A percentile compares a stretch with the other conserved stretches of the same genome.
These are phyloP conservation scores for Coniella vitis DNA, from an alignment of 2,329 filamentous ascomycete genomes.

Conservation along the genomic window DNA sequence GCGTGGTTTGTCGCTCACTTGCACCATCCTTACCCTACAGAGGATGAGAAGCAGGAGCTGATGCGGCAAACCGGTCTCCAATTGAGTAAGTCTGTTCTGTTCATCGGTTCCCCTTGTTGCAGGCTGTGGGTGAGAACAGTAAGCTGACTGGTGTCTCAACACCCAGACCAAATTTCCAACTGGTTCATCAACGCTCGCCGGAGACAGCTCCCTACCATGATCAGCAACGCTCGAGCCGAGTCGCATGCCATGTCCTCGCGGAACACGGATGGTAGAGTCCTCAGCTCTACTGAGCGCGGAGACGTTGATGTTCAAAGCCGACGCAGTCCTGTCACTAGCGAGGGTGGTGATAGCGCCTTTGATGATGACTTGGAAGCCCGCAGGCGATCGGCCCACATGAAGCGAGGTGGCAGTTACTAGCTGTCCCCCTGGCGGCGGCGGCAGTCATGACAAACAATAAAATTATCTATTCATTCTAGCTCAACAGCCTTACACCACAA, in stretches of 20 bases:
- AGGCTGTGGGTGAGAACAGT: neutral
- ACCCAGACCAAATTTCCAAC: constrained; percentile 64
- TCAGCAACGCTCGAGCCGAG: constrained; percentile 49
- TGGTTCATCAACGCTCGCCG: constrained; percentile 76
- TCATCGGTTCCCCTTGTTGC: neutral
- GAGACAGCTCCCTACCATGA: constrained; percentile 55
- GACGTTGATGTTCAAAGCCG: constrained; percentile 29
- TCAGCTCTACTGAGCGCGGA: constrained; percentile 31
- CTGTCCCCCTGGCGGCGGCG: no score
- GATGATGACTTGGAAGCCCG: constrained; percentile 36
- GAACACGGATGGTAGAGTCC: constrained; percentile 29
- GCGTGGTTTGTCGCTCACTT: constrained; percentile 75
- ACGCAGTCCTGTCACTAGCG: constrained; percentile 35
- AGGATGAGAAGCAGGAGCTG: constrained; percentile 79
- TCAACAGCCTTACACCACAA: no score
- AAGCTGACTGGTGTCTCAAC: constrained; percentile 6
- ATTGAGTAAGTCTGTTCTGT: constrained; percentile 60
- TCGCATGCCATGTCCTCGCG: constrained; percentile 38
- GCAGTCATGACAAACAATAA: no score
- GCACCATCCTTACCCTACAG: constrained; percentile 76
- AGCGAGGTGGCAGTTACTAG: constrained; percentile 34
- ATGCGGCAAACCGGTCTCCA: constrained; percentile 70
- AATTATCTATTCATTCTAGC: no score
- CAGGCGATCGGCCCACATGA: constrained; percentile 29
- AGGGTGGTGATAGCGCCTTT: constrained; percentile 38